These are phyloP conservation scores for Niebla homalea DNA, from an alignment of 495 filamentous ascomycete genomes.

Conservation along the genomic window DNA sequence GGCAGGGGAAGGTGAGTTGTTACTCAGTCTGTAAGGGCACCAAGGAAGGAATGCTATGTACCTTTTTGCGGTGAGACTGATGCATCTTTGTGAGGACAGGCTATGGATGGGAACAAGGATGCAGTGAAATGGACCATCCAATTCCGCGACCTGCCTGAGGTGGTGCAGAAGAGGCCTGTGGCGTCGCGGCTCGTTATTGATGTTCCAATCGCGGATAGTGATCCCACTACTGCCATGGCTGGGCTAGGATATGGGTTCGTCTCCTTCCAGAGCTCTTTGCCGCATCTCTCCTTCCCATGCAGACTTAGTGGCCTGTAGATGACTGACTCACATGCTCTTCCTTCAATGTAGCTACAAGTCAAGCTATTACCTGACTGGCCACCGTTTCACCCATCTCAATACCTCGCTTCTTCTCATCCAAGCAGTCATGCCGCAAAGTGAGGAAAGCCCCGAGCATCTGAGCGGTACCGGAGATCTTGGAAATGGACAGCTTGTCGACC, in stretches of 20 bases:
- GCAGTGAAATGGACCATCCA: slow-evolving; percentile 32
- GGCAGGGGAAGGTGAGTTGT: slow-evolving; percentile 6
- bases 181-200: slow-evolving; percentile 36
- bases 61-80: background rate
- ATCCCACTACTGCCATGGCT: slow-evolving; percentile 34
- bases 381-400: slow-evolving; percentile 36
- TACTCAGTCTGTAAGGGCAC: background rate
- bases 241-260: slow-evolving; percentile 40
- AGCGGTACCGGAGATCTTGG: slow-evolving; percentile 21
- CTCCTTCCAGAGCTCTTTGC: background rate
- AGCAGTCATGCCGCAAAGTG: slow-evolving; percentile 17
- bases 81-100: background rate
- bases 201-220: slow-evolving; percentile 29
- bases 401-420: slow-evolving; percentile 36
- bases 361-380: slow-evolving; percentile 35
- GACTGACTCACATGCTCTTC: slow-evolving; percentile 5
- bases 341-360: slow-evolving; percentile 29
- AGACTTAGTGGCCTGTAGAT: background rate
- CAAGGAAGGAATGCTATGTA: background rate
- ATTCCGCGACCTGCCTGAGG: slow-evolving; percentile 41
- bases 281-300: background rate
- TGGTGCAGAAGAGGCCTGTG: slow-evolving; percentile 30
- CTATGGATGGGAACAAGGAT: background rate
- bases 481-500: slow-evolving; percentile 29
- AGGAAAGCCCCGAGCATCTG: too few species aligned